Percentiles rank a stretch among this genome's conserved stretches.
phyloP scores from a whole-genome alignment of 345 rosid species.

The Garcia nutans region DNA sequence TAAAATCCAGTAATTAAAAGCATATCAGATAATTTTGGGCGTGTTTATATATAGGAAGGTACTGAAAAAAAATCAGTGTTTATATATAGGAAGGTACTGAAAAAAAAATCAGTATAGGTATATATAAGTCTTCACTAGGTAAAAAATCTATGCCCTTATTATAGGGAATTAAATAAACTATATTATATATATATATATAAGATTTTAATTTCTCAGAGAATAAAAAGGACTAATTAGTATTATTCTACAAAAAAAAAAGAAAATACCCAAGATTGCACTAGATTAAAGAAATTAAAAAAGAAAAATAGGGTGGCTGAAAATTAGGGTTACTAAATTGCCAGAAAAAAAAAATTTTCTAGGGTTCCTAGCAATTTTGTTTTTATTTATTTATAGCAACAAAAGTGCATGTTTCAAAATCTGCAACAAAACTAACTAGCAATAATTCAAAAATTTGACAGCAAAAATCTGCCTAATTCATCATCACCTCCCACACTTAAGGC shows the following conservation, averaged over 20 bases:
- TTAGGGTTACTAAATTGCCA: slow-evolving; percentile 38
- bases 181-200: neutral
- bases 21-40: neutral
- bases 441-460: slow-evolving; percentile 37
- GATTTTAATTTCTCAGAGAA: slow-evolving; percentile 25
- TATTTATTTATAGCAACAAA: slow-evolving; percentile 43
- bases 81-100: neutral
- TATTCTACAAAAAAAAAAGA: slow-evolving; percentile 9
- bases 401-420: slow-evolving; percentile 40
- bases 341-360: slow-evolving; percentile 29
- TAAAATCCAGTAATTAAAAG: neutral
- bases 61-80: slow-evolving; percentile 1
- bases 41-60: neutral
- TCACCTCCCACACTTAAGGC: neutral
- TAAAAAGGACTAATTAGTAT: slow-evolving; percentile 6
- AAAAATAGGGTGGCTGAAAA: slow-evolving; percentile 12
- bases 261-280: slow-evolving; percentile 32
- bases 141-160: slow-evolving; percentile 26
- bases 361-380: slow-evolving; percentile 43
- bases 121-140: slow-evolving; percentile 23
- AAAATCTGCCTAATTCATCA: slow-evolving; percentile 31
- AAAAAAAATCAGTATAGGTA: slow-evolving; percentile 1
- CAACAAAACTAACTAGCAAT: slow-evolving; percentile 21
- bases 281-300: slow-evolving; percentile 21
- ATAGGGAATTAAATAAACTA: slow-evolving; percentile 14